These are phyloP conservation scores for Penicillium cinerascens DNA, from an alignment of 495 filamentous ascomycete genomes.

Conservation along the genomic window DNA sequence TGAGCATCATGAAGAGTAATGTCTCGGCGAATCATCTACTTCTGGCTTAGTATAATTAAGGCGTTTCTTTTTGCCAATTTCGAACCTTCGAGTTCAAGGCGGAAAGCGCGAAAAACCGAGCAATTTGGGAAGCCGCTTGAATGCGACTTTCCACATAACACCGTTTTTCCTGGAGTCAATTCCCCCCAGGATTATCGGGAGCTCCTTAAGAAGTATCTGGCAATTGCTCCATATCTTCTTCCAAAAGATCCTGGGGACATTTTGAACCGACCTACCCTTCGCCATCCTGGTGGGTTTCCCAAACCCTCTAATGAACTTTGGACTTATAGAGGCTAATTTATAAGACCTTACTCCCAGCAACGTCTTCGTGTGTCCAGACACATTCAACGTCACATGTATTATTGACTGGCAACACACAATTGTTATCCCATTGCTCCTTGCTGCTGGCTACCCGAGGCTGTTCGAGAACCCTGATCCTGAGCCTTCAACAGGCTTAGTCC, in stretches of 20 bases:
- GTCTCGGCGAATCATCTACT: no score
- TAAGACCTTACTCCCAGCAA: slow-evolving; percentile 22
- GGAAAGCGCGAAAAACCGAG: no score
- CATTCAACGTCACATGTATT: slow-evolving; percentile 11
- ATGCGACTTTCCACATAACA: slow-evolving; percentile 20
- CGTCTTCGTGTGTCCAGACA: background rate
- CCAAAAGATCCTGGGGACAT: slow-evolving; percentile 2
- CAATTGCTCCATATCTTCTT: slow-evolving; percentile 20
- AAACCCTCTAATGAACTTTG: background rate
- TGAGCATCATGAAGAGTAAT: no score
- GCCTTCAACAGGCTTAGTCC: slow-evolving; percentile 6
- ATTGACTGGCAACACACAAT: slow-evolving; percentile 29
- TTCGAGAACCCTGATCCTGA: slow-evolving; percentile 22
- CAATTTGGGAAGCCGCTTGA: slow-evolving; percentile 18
- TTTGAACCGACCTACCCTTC: slow-evolving; percentile 15
- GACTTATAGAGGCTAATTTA: background rate
- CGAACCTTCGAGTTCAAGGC: no score
- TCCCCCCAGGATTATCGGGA: slow-evolving; percentile 12
- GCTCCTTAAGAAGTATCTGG: slow-evolving; percentile 19
- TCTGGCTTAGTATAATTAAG: no score
- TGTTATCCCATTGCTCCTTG: slow-evolving; percentile 17
- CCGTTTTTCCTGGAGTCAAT: slow-evolving; percentile 17
- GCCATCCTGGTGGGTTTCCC: slow-evolving; percentile 11
- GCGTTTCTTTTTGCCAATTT: no score
- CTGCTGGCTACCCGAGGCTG: slow-evolving; percentile 17